phyloP scores from a whole-genome alignment of 139 green algal species.

The Closterium sp. region DNA sequence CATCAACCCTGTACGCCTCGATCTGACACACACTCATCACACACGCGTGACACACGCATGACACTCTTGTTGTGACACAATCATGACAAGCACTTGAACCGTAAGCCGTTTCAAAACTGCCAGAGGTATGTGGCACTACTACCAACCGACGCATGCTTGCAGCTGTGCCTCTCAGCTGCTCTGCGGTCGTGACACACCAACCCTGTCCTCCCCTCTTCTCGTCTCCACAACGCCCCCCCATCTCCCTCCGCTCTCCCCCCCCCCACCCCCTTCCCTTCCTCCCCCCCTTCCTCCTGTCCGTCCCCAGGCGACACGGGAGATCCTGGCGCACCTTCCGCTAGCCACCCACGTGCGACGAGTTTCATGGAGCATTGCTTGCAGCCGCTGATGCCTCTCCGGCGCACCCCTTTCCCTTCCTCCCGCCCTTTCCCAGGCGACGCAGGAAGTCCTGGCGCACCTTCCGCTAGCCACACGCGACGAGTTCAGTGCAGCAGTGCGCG shows the following conservation, averaged over 20 bases:
- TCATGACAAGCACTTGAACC: no score
- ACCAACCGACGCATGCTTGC: not conserved
- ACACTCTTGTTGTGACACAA: not conserved
- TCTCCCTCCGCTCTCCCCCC: not conserved
- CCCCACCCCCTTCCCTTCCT: not conserved
- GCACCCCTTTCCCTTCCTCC: not conserved
- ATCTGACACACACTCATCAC: not conserved
- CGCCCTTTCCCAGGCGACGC: slow-evolving; percentile 63
- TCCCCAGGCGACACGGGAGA: slow-evolving; percentile 75
- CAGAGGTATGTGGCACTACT: no score
- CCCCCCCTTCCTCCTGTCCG: not conserved
- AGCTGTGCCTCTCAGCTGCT: no score
- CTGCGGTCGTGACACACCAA: no score
- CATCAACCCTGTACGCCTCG: slow-evolving; percentile 36
- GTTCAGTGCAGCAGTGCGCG: slow-evolving; percentile 82
- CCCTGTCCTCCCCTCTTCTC: not conserved
- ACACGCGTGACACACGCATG: not conserved
- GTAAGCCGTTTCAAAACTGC: no score
- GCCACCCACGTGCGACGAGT: slow-evolving; percentile 75
- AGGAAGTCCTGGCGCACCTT: slow-evolving; percentile 79
- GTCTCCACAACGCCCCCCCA: not conserved
- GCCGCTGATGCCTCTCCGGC: slow-evolving; percentile 75
- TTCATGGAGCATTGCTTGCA: slow-evolving; percentile 78
- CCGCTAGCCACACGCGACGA: slow-evolving; percentile 75
- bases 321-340: slow-evolving; percentile 75